Percentiles rank a stretch among this genome's conserved stretches.
phyloP scores from a whole-genome alignment of 2,329 filamentous ascomycete genomes.

The Penicillium sp. region DNA sequence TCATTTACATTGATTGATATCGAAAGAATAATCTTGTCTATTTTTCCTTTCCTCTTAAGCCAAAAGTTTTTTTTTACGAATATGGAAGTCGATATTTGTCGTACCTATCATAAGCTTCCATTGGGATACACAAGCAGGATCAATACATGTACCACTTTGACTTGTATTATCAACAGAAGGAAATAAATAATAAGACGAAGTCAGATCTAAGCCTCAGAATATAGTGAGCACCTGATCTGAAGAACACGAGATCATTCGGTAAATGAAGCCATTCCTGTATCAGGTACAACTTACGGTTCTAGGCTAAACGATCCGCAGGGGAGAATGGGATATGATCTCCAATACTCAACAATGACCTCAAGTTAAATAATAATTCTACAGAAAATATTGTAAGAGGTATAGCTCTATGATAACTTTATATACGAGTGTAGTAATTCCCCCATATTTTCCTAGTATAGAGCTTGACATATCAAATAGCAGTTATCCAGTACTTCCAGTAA shows the following conservation, averaged over 20 bases:
- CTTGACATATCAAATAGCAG: conserved; percentile 5
- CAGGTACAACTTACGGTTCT: conserved; percentile 1
- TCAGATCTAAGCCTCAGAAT: neutral
- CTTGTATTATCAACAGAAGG: neutral
- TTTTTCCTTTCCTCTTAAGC: no score
- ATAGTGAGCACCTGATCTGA: neutral
- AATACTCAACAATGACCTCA: conserved; percentile 1
- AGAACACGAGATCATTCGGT: neutral
- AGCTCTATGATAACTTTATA: neutral
- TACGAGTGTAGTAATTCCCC: neutral
- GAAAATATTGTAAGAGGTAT: neutral
- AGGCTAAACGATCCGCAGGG: neutral
- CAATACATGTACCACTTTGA: neutral
- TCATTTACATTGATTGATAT: neutral
- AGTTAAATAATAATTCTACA: neutral
- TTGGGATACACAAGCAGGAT: neutral
- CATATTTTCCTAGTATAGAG: neutral
- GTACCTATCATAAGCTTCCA: neutral
- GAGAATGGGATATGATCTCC: neutral
- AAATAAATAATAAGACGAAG: neutral
- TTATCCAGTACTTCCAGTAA: neutral
- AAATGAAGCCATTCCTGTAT: neutral
- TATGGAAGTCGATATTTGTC: neutral
- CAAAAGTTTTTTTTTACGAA: neutral
- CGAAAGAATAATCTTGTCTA: no score